Conservation (phyloP, 192 early-diverging fungal genomes). For the Backusella psychrophila region DNA sequence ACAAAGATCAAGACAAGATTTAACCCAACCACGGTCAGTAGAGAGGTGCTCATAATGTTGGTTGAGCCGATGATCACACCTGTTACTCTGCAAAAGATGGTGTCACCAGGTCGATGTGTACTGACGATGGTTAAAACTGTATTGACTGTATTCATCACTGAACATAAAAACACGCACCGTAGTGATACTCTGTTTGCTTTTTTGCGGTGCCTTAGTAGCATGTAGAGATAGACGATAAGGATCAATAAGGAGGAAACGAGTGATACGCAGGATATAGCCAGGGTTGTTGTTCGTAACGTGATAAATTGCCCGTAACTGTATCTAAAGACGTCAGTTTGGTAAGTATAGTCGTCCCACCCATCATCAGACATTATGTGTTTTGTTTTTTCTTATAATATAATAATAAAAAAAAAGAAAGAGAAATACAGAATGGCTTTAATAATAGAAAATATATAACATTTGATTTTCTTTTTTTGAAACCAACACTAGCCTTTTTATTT, state of each 20-base stretch:
- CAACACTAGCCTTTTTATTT: background rate
- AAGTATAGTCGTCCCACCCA: background rate
- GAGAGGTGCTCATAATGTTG: background rate
- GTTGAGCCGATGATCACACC: background rate
- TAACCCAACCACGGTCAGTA: background rate
- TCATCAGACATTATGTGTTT: background rate
- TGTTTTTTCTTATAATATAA: background rate
- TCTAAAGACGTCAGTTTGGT: background rate
- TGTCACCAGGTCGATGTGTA: background rate
- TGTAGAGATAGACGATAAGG: background rate
- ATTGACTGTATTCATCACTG: background rate
- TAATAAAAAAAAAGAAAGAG: background rate
- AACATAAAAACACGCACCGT: background rate
- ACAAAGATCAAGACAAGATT: background rate
- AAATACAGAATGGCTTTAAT: background rate
- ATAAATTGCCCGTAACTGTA: background rate
- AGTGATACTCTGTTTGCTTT: background rate
- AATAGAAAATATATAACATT: background rate
- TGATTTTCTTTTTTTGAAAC: too few relatives aligned
- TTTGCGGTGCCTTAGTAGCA: background rate
- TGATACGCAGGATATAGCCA: background rate
- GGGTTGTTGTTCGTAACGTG: background rate
- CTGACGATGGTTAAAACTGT: background rate
- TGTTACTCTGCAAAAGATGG: background rate
- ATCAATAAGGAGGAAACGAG: background rate